Evolutionary conservation across 352 stramenopile species (phyloP).

Genomic region (Globisporangium ultimum): DNA sequence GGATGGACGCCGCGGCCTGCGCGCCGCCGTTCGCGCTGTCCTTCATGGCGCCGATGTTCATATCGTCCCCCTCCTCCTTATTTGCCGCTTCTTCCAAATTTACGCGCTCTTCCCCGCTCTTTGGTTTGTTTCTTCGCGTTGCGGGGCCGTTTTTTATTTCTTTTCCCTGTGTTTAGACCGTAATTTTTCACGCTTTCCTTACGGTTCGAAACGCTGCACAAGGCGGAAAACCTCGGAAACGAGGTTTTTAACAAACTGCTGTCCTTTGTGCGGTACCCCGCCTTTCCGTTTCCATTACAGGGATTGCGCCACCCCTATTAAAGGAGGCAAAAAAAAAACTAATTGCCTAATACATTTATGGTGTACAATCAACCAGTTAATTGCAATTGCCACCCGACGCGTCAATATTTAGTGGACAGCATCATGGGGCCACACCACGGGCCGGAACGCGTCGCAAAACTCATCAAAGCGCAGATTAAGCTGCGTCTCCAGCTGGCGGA

Average conservation of each 20-base stretch:
- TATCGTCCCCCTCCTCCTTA: conserved; percentile 15
- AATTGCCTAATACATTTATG: too few relatives aligned
- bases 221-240: too few relatives aligned
- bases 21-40: conserved; percentile 41
- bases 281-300: too few relatives aligned
- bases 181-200: too few relatives aligned
- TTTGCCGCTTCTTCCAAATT: neutral
- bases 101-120: neutral
- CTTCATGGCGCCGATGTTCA: conserved; percentile 79
- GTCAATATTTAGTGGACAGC: conserved; percentile 2
- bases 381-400: neutral
- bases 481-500: conserved; percentile 42
- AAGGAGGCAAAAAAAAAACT: too few relatives aligned
- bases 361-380: too few relatives aligned
- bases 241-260: too few relatives aligned
- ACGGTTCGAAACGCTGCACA: too few relatives aligned
- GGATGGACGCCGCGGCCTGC: conserved; percentile 50
- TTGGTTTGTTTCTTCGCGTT: conserved; percentile 1
- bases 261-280: too few relatives aligned
- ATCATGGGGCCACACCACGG: conserved; percentile 54
- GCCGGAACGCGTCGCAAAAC: conserved; percentile 58
- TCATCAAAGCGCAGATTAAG: conserved; percentile 53
- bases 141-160: neutral
- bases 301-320: too few relatives aligned
- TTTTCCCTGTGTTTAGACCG: too few relatives aligned